Base-by-base conservation (phyloP, 139 green algal species). In the Asterochloris sp. region DNA sequence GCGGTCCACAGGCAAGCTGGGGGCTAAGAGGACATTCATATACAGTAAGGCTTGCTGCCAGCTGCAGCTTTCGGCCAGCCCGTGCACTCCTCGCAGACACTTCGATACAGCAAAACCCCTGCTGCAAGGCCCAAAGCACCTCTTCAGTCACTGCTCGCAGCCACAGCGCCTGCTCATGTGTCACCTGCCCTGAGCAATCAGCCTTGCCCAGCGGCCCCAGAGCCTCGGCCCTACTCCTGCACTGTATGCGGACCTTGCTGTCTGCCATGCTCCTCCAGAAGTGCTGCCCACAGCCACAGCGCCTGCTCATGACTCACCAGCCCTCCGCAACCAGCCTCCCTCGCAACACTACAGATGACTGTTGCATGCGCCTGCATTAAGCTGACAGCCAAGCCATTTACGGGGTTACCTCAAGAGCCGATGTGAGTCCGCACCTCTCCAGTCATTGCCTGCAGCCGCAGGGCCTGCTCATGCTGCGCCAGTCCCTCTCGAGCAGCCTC, bases 401-500 rank as follows among this genome's bases (percentile, higher is more conserved):
- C 8, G 19, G 21, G 17, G 66, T 8, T 10, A 24, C 4, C 9
- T 21, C 19, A 21, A 71, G 66, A 71, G 21, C 66, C 9, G 64
- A 14, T 28, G 82, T 61, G 47, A 61, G 73, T 21, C 29, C 74
- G 74, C 75, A 86, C n/a, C 62, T 83, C 29, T 67, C 85, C 73
- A 38, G 83, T 64, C n/a, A 11, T 78, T 15, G 78, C 83, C 64
- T 69, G 69, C 83, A 81, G 78, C 71, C 77, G 54, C 62, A 89
- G 77, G 24, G 83, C 84, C 12, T 24, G 66, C 27, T 38, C 60
- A 83, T 26, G 77, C 19, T 28, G 24, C 15, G 66, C 26, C 78
- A 61, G 69, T 69, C 13, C 23, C n/a, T 60, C 61, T 29, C 27
- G 21, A 26, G 66, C 66, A 71, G 66, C 19, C 19, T 71, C 21